Percentiles rank a stretch among this genome's conserved stretches.
phyloP scores from a whole-genome alignment of 2,329 filamentous ascomycete species.

The Verticillium tricorpus region DNA sequence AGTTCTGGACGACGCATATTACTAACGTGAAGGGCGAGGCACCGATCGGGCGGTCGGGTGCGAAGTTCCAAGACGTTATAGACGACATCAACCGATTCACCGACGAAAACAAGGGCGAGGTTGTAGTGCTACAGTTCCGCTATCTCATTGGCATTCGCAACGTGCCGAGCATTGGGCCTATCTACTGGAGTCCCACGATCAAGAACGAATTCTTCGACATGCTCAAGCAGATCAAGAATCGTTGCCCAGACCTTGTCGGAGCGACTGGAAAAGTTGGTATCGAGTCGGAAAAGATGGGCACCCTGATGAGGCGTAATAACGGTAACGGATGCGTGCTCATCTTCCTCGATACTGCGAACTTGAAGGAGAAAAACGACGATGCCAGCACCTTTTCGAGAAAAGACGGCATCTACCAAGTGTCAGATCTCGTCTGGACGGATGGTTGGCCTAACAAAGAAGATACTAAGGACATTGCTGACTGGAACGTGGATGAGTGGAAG shows the following conservation, averaged over 20 bases:
- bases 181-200: constrained; percentile 30
- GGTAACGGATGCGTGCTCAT: constrained; percentile 28
- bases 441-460: constrained; percentile 24
- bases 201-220: constrained; percentile 37
- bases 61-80: constrained; percentile 36
- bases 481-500: background rate
- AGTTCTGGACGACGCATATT: constrained; percentile 39
- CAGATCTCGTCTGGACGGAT: constrained; percentile 19
- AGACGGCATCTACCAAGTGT: constrained; percentile 24
- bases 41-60: constrained; percentile 40
- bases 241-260: constrained; percentile 23
- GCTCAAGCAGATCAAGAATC: constrained; percentile 35
- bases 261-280: constrained; percentile 14
- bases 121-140: constrained; percentile 41
- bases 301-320: constrained; percentile 25
- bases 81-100: constrained; percentile 40
- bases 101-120: constrained; percentile 33
- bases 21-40: constrained; percentile 25
- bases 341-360: constrained; percentile 19
- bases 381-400: constrained; percentile 14
- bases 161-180: constrained; percentile 18
- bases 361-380: constrained; percentile 11
- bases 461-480: constrained; percentile 18
- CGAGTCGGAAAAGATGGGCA: constrained; percentile 13
- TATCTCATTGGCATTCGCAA: constrained; percentile 36